Base-by-base conservation (phyloP, 768 basidiomycete species). In the Fomitopsis serialis region DNA sequence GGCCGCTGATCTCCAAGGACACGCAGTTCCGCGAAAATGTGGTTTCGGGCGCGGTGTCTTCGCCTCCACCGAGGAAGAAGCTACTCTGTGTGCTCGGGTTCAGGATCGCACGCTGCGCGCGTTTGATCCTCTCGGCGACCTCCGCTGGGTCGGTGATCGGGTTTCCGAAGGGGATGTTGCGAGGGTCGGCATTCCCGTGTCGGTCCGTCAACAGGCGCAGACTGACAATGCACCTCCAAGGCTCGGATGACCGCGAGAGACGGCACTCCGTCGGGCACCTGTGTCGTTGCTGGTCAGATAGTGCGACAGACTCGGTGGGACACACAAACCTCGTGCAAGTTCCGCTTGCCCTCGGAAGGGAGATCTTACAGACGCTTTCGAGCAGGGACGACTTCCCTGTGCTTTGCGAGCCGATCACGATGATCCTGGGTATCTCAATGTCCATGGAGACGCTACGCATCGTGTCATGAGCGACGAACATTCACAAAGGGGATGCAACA, bases 331-430 rank as follows among this genome's bases (percentile, higher is more conserved):
- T 74, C 1, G 88, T 91, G 54, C 88, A 89, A 0, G 88, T 89
- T 0, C 88, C 88, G 17, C 79, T 72, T 0, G 83, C 84, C 8
- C 86, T 77, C 21, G 87, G 87, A 0, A 89, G 69, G 0, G 78
- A 83, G n/a, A 89, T 79, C 0, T 86, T 85, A 0, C 85, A 87
- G 40, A 91, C 87, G 0, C 84, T 77, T 59, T 91, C 87, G 10
- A 90, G 89, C 3, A 89, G 73, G 0, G 87, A 89, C 0, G 85
- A 87, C 60, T 89, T 89, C 0, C 88, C 88, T 0, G 84, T 84
- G 42, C 82, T 85, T 57, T 90, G 88, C 2, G 74, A 77, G 1
- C 88, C 87, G 17, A 88, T 77, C 44, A 89, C 88, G 0, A 81
- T 83, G 29, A 89, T 87, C 58, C 81, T 80, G 0, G 89, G 88